These are phyloP conservation scores for Brassica carinata DNA, from an alignment of 345 rosid genomes.

Conservation along the genomic window DNA sequence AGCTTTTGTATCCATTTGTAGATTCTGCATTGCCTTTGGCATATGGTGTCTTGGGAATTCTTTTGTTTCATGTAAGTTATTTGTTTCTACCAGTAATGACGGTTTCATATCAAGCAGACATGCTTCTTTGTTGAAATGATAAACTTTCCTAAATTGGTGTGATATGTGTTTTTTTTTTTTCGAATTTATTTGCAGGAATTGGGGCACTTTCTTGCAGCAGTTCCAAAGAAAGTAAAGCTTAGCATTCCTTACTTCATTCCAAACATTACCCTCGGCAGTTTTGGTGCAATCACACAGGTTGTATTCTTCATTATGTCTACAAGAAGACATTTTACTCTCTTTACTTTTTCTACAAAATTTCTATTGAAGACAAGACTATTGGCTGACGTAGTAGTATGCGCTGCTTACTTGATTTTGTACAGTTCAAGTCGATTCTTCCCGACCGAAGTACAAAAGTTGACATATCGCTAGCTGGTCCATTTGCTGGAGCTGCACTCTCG, in stretches of 20 bases:
- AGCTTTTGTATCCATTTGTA: slow-evolving; percentile 80
- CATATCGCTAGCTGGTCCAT: slow-evolving; percentile 87
- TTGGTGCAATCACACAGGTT: slow-evolving; percentile 98
- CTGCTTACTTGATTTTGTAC: slow-evolving; percentile 34
- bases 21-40: slow-evolving; percentile 94
- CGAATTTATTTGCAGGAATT: slow-evolving; percentile 60
- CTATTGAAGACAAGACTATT: background rate
- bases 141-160: background rate
- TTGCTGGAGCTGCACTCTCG: slow-evolving; percentile 90
- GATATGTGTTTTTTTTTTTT: background rate
- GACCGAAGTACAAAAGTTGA: slow-evolving; percentile 89
- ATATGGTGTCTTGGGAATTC: slow-evolving; percentile 85
- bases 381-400: background rate
- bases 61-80: slow-evolving; percentile 80
- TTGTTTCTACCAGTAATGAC: background rate
- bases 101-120: background rate
- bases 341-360: background rate
- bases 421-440: slow-evolving; percentile 95
- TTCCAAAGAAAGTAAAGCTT: slow-evolving; percentile 86
- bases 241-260: slow-evolving; percentile 96
- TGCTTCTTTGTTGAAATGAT: slow-evolving; percentile 19
- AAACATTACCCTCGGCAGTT: slow-evolving; percentile 95
- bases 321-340: background rate
- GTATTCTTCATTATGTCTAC: slow-evolving; percentile 3
- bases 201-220: slow-evolving; percentile 87